A percentile compares a stretch with the other conserved stretches of the same genome.
Conservation (phyloP, 2,329 filamentous ascomycete species). For the Colletotrichum paranaense region DNA sequence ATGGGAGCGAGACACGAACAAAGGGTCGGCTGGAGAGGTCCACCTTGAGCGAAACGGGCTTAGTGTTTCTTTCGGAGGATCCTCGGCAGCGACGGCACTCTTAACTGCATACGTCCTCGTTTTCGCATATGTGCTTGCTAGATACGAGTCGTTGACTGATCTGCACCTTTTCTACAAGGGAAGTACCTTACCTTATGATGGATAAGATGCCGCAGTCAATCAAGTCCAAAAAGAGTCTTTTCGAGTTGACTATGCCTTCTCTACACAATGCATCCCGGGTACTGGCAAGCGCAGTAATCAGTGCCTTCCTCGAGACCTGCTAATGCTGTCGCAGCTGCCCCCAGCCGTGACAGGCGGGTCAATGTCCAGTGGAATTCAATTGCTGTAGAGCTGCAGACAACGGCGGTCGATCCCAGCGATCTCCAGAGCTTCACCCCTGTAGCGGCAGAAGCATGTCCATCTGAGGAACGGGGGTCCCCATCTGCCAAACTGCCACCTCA, state of each 20-base stretch:
- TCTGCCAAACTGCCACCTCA: neutral
- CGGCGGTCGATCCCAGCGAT: constrained; percentile 24
- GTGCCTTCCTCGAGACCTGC: neutral
- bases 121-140: neutral
- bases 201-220: neutral
- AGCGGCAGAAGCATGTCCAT: constrained; percentile 19
- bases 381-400: constrained; percentile 22
- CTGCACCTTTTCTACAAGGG: neutral
- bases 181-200: too few species aligned
- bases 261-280: too few species aligned
- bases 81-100: neutral
- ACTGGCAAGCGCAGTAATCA: neutral
- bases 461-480: constrained; percentile 16
- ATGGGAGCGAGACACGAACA: constrained; percentile 19
- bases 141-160: neutral
- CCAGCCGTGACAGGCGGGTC: constrained; percentile 19
- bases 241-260: too few species aligned
- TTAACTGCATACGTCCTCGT: constrained; percentile 13
- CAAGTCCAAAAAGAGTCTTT: neutral
- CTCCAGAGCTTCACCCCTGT: constrained; percentile 34
- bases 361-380: neutral
- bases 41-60: neutral
- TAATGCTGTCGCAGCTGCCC: neutral
- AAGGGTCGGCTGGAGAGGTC: constrained; percentile 26
- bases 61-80: constrained; percentile 1